These are phyloP conservation scores for Pythium pyrilobum DNA, from an alignment of 352 stramenopile genomes.

Conservation along the genomic window DNA sequence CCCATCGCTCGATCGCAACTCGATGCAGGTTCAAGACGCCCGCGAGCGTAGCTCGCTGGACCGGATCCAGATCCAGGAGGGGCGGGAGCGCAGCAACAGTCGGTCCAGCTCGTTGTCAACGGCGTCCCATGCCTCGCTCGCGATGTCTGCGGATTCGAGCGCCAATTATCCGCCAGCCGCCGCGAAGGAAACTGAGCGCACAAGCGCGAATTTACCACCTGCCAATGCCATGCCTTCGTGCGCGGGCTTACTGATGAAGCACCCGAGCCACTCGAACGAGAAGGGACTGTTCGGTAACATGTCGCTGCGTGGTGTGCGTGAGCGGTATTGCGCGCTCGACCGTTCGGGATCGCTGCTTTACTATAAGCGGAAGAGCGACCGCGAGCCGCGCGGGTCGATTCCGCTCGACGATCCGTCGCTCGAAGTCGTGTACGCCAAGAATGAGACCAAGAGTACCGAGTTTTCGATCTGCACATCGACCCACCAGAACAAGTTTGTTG, in stretches of 20 bases:
- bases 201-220: not conserved
- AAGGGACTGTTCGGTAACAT: conserved; percentile 75
- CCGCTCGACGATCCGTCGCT: conserved; percentile 57
- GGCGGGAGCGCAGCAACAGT: conserved; percentile 19
- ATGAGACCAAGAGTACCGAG: conserved; percentile 62
- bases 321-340: conserved; percentile 73
- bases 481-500: conserved; percentile 67
- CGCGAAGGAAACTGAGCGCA: conserved; percentile 5
- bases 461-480: conserved; percentile 76
- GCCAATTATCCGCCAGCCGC: conserved; percentile 21
- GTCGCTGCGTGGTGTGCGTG: conserved; percentile 62
- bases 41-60: conserved; percentile 7
- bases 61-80: not conserved
- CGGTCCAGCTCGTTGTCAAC: conserved; percentile 33
- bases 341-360: conserved; percentile 57
- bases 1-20: conserved; percentile 2
- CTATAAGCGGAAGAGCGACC: conserved; percentile 80
- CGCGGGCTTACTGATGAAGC: conserved; percentile 62
- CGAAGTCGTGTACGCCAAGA: conserved; percentile 66
- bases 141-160: conserved; percentile 43
- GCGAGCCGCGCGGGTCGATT: conserved; percentile 60
- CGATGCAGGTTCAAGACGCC: not conserved
- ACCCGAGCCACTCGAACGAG: conserved; percentile 76
- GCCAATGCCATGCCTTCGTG: conserved; percentile 29
- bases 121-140: conserved; percentile 45